Base-by-base conservation (phyloP, 768 basidiomycete genomes). In the Rossbeevera mucosa region DNA sequence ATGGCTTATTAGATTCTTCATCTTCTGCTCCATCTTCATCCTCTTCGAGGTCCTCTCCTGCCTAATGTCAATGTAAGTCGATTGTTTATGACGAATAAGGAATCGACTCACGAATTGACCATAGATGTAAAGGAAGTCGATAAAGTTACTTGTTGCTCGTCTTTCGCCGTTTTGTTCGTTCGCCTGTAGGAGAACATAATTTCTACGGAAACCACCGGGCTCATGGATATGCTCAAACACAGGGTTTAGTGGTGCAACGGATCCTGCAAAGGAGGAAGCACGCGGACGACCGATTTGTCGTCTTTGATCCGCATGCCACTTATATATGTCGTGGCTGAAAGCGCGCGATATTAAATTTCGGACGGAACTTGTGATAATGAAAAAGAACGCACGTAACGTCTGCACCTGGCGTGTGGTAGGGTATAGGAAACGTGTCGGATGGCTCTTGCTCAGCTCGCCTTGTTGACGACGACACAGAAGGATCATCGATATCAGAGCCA, bases 61-160 rank as follows among this genome's bases (percentile, higher is more conserved):
- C 94, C 93, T 93, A 52, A 26, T 21, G 43, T 40, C 16, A 50
- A 57, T 52, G 55, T 56, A 30, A 51, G 40, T 2, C 9, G 36
- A 22, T 40, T 3, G 4, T 29, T 42, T 2, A 5, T 24, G 36
- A 20, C 25, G 41, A 16, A 24, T 7, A 52, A 38, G 18, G 18
- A 40, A 29, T 9, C 47, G 26, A 76, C 94, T 73, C 64, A 94
- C 95, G 64, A 96, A 97, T 68, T 98, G 95, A 4, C 96, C 96
- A 63, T 91, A 99, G 22, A 98, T 76, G 62, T 88, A 88, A 42
- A 99, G 72, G 69, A 99, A 99, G 62, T 97, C 94, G 54, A 97
- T 88, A 56, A 95, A 94, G 64, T 91, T 94, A 62, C 86, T 86
- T 26, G 80, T 67, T 54, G 92, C 75, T 44, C 82, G 80, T 13